Conservation (phyloP, 345 rosid species). For the Turritis glabra region DNA sequence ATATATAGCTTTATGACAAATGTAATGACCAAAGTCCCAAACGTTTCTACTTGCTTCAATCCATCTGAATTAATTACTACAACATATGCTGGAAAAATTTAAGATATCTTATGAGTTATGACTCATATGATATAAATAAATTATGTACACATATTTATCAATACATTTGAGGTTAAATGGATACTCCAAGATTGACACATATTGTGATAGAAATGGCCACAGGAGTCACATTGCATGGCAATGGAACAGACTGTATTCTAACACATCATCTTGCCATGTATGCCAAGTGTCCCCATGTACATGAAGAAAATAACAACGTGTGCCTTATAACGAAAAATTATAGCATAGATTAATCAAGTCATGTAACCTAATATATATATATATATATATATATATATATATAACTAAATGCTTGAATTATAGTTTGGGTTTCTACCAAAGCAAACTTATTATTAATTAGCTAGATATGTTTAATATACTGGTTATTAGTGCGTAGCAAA, state of each 20-base stretch:
- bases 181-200: slow-evolving; percentile 31
- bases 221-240: slow-evolving; percentile 37
- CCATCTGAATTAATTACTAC: background rate
- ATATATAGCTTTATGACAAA: too few species aligned
- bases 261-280: slow-evolving; percentile 34
- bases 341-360: background rate
- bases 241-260: background rate
- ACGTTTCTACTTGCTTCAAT: background rate
- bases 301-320: background rate
- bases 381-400: too few species aligned
- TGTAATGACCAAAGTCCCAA: too few species aligned
- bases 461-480: background rate
- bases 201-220: slow-evolving; percentile 13
- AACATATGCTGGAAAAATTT: background rate
- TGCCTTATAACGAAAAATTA: background rate
- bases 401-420: background rate
- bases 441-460: background rate
- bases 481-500: background rate
- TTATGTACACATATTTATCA: background rate
- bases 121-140: background rate
- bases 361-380: background rate
- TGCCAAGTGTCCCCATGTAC: slow-evolving; percentile 20
- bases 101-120: background rate
- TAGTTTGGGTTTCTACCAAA: background rate
- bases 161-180: background rate